Conservation (phyloP, 2,329 filamentous ascomycete genomes). For the Hortaea sp. region DNA sequence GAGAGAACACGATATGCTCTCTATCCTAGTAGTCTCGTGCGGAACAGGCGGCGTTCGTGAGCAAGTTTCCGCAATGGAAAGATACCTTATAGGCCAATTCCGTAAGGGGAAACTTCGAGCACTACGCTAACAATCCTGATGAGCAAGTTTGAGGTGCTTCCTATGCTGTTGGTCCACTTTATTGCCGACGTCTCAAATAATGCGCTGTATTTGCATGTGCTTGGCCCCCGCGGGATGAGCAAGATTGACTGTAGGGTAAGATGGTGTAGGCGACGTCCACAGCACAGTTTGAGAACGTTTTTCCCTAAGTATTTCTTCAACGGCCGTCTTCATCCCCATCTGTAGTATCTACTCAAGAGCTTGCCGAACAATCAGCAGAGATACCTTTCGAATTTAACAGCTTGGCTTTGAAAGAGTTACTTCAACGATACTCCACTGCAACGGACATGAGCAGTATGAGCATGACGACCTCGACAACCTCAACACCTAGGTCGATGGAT, state of each 20-base stretch:
- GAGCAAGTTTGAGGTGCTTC: no score
- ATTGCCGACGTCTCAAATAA: not conserved
- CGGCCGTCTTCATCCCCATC: no score
- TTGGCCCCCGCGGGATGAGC: no score
- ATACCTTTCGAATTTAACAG: not conserved
- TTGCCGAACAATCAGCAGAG: not conserved
- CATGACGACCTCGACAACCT: not conserved
- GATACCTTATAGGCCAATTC: no score
- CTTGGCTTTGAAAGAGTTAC: not conserved
- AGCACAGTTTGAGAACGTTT: not conserved
- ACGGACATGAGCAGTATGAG: not conserved
- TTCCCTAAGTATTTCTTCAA: not conserved
- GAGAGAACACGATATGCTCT: no score
- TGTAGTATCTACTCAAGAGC: not conserved
- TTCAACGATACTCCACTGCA: not conserved
- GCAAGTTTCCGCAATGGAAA: no score
- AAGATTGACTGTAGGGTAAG: not conserved
- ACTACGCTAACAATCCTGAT: no score
- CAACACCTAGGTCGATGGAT: not conserved
- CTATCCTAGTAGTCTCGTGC: no score
- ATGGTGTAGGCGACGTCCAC: not conserved
- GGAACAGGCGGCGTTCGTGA: no score
- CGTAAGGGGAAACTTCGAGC: no score
- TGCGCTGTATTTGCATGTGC: not conserved
- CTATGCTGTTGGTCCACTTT: no score